Conservation (phyloP, 495 filamentous ascomycete species). For the Penicillium egyptiacum region DNA sequence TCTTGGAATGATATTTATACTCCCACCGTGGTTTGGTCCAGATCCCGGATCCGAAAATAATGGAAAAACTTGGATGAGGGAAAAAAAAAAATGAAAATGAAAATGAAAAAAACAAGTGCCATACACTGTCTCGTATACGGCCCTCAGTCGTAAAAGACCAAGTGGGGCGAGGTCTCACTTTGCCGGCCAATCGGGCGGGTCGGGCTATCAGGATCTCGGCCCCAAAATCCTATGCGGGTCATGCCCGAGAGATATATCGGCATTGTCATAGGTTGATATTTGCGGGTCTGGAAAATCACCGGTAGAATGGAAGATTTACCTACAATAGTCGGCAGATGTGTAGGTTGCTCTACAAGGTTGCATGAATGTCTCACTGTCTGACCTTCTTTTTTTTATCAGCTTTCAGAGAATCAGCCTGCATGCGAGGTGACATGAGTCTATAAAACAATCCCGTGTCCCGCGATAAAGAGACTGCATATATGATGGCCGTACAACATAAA, state of each 20-base stretch:
- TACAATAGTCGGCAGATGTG: background rate
- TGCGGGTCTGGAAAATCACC: background rate
- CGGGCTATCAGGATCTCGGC: background rate
- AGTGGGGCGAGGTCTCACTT: background rate
- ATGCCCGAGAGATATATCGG: slow-evolving; percentile 3
- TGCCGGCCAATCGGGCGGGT: background rate
- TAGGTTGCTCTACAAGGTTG: background rate
- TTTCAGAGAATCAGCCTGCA: background rate
- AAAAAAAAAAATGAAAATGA: background rate
- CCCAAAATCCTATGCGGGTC: background rate
- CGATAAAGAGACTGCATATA: background rate
- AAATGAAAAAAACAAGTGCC: background rate
- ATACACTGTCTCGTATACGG: background rate
- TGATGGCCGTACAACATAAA: background rate
- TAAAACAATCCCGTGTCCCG: background rate
- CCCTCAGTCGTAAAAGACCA: background rate
- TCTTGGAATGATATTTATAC: too few relatives aligned
- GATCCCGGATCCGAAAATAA: too few relatives aligned
- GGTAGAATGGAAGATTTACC: background rate
- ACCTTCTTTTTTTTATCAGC: background rate
- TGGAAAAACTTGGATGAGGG: too few relatives aligned
- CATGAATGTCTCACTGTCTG: too few relatives aligned
- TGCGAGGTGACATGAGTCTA: background rate
- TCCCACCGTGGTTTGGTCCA: too few relatives aligned
- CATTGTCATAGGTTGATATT: slow-evolving; percentile 4